These are phyloP conservation scores for Solanum arcanum DNA, from an alignment of 257 asterid genomes.

Conservation along the genomic window DNA sequence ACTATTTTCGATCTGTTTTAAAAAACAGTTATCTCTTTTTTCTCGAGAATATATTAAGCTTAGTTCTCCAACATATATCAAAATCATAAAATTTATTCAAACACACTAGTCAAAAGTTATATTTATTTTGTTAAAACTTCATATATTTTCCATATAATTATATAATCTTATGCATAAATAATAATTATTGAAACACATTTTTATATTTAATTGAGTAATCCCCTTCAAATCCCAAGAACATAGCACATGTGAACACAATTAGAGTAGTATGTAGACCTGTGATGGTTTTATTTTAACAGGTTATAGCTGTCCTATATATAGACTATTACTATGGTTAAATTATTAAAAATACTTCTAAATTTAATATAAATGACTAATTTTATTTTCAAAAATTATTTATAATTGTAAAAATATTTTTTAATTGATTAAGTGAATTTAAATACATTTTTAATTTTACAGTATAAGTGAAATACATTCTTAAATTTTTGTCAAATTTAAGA, in stretches of 20 bases:
- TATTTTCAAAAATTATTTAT: no score
- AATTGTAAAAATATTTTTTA: rapidly evolving
- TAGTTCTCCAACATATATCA: no score
- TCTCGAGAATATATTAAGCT: no score
- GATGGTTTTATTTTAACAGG: background rate
- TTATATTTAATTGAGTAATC: background rate
- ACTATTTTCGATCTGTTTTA: rapidly evolving
- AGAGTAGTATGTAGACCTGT: background rate
- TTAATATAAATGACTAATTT: no score
- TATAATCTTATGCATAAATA: background rate
- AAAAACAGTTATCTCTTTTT: no score
- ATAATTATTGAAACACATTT: background rate
- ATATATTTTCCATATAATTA: background rate
- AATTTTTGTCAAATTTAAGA: rapidly evolving
- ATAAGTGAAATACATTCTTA: rapidly evolving
- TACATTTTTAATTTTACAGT: rapidly evolving
- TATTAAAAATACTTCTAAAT: no score
- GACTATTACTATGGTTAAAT: no score
- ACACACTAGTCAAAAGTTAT: no score
- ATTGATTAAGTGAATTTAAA: no score
- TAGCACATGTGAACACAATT: background rate
- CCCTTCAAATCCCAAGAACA: background rate
- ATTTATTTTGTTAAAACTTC: no score
- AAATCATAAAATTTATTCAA: no score
- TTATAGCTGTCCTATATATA: background rate